phyloP scores from a whole-genome alignment of 1,284 basidiomycete genomes.

The Lentinus polychrous region DNA sequence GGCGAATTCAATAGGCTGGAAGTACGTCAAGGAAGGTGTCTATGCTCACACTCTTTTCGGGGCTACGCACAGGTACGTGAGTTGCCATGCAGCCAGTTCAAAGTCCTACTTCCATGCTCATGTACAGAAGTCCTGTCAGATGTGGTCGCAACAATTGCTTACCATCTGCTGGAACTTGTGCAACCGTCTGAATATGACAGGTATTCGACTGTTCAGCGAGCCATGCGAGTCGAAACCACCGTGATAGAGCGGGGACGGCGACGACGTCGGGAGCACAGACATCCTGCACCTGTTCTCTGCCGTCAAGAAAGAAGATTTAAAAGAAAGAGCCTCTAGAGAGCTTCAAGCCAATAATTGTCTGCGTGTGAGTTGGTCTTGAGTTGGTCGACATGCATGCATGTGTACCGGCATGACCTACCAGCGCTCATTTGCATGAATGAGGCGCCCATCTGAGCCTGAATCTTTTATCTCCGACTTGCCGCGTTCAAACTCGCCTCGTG shows the following conservation, averaged over 20 bases:
- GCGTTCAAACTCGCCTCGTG: too few species aligned
- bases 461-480: too few species aligned
- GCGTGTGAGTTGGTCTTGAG: too few species aligned
- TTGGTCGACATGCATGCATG: too few species aligned
- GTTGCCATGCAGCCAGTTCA: constrained; percentile 89
- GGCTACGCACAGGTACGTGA: constrained; percentile 86
- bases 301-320: constrained; percentile 30
- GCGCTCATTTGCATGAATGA: too few species aligned
- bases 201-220: constrained; percentile 49
- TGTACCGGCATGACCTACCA: too few species aligned
- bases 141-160: constrained; percentile 16
- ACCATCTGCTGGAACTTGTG: constrained; percentile 86
- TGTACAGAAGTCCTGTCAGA: neutral
- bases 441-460: too few species aligned
- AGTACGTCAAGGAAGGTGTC: constrained; percentile 8
- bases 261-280: constrained; percentile 52
- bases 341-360: too few species aligned
- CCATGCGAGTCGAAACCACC: constrained; percentile 21
- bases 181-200: constrained; percentile 71
- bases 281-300: constrained; percentile 38
- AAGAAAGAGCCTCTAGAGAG: constrained; percentile 26
- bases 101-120: constrained; percentile 62
- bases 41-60: constrained; percentile 81
- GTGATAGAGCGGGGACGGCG: constrained; percentile 31
- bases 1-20: constrained; percentile 8